Evolutionary conservation across 805 yeast species (phyloP).

Genomic region (Wickerhamiella galacta): DNA sequence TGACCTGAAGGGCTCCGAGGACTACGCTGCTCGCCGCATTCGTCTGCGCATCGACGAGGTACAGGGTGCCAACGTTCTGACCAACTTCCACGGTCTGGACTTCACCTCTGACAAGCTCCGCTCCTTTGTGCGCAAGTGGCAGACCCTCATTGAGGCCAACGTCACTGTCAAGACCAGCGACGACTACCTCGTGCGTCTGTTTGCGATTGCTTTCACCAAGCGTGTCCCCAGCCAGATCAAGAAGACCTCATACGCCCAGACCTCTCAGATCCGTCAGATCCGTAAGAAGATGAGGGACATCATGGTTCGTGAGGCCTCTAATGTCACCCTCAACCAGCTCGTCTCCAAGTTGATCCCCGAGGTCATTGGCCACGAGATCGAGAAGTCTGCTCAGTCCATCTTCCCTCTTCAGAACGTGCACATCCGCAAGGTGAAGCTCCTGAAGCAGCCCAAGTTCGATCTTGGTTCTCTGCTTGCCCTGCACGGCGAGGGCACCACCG

Average conservation of each 20-base stretch:
- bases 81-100: constrained; percentile 99
- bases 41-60: constrained; percentile 97
- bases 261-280: constrained; percentile 91
- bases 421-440: constrained; percentile 96
- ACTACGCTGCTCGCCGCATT: constrained; percentile 94
- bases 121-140: constrained; percentile 98
- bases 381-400: constrained; percentile 86
- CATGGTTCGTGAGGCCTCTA: constrained; percentile 90
- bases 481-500: constrained; percentile 90
- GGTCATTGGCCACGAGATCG: constrained; percentile 96
- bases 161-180: constrained; percentile 97
- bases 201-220: constrained; percentile 97
- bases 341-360: constrained; percentile 96
- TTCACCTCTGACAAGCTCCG: constrained; percentile 96
- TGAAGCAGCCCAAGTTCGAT: constrained; percentile 98
- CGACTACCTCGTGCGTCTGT: constrained; percentile 91
- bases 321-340: constrained; percentile 90
- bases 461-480: constrained; percentile 89
- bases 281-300: constrained; percentile 94
- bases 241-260: constrained; percentile 96
- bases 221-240: constrained; percentile 92
- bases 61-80: constrained; percentile 94
- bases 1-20: constrained; percentile 97
- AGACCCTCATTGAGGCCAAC: constrained; percentile 92
- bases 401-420: constrained; percentile 97